These are phyloP conservation scores for Chlorella sp. DNA, from an alignment of 139 green algal genomes.

Conservation along the genomic window DNA sequence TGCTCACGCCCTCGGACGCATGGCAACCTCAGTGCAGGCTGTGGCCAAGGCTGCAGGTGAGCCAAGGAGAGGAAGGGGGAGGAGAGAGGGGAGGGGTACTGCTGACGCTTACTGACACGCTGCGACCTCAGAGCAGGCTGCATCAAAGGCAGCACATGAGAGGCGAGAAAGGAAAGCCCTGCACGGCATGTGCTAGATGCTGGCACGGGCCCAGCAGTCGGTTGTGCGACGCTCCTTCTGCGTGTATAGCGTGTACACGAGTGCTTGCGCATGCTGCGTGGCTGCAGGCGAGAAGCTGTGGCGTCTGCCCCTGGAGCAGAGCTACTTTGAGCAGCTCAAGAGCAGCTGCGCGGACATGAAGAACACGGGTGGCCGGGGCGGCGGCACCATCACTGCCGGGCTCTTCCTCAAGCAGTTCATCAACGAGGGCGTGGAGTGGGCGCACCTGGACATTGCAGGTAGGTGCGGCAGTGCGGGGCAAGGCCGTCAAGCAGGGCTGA, in stretches of 20 bases:
- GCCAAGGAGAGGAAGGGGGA: no score
- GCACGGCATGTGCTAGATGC: no score
- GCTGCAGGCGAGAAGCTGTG: conserved; percentile 59
- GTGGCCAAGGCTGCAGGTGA: no score
- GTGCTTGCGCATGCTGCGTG: background rate
- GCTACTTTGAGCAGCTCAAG: conserved; percentile 75
- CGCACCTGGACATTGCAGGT: conserved; percentile 92
- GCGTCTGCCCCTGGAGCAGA: conserved; percentile 89
- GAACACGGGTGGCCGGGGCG: conserved; percentile 66
- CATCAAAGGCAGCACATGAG: no score
- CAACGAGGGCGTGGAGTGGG: conserved; percentile 77
- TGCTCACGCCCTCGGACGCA: background rate
- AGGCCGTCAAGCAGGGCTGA: no score
- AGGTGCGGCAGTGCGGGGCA: background rate
- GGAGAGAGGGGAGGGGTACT: no score
- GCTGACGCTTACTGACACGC: no score
- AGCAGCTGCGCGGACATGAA: conserved; percentile 76
- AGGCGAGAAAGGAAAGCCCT: no score
- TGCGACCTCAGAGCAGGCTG: no score
- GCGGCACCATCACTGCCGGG: conserved; percentile 85
- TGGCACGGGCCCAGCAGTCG: no score
- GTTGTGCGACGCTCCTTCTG: background rate
- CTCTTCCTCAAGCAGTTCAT: conserved; percentile 87
- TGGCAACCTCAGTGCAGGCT: no score
- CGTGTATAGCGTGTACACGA: background rate